phyloP scores from a whole-genome alignment of 805 yeast species.

The Candida vaughaniae region DNA sequence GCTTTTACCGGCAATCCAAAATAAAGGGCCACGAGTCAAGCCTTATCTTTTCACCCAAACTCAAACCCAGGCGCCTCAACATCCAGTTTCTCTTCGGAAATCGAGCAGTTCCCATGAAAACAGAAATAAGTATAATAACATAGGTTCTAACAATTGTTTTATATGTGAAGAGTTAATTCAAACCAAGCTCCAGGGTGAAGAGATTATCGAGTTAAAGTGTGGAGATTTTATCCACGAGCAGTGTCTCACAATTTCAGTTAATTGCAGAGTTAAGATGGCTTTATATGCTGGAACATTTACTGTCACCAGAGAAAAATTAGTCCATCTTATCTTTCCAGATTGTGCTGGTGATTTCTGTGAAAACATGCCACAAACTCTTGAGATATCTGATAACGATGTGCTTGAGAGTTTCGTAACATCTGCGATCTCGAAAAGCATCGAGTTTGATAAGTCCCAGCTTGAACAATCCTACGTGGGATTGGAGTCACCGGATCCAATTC shows the following conservation, averaged over 20 bases:
- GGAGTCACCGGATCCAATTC: no score
- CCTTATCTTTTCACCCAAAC: conserved; percentile 4
- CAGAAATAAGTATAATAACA: no score
- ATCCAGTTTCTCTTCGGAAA: no score
- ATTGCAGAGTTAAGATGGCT: conserved; percentile 3
- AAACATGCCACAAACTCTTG: background rate
- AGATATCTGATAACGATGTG: conserved; percentile 3
- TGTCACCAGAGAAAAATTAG: conserved; percentile 4
- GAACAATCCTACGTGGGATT: background rate
- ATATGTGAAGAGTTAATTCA: conserved; percentile 54
- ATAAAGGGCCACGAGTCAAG: conserved; percentile 4
- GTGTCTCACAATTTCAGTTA: conserved; percentile 41
- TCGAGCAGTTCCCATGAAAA: no score
- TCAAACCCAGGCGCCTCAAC: no score
- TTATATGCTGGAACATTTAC: conserved; percentile 8
- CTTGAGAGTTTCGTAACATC: conserved; percentile 2
- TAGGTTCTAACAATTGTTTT: conserved; percentile 31
- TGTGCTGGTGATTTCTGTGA: conserved; percentile 13
- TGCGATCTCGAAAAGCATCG: conserved; percentile 12
- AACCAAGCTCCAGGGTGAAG: conserved; percentile 44
- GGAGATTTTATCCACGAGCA: conserved; percentile 59
- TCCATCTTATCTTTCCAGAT: conserved; percentile 8
- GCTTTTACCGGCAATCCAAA: no score
- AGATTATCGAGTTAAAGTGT: conserved; percentile 50
- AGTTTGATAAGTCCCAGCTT: conserved; percentile 10